phyloP scores from a whole-genome alignment of 2,329 filamentous ascomycete genomes.

The Penicillium sumatraense region DNA sequence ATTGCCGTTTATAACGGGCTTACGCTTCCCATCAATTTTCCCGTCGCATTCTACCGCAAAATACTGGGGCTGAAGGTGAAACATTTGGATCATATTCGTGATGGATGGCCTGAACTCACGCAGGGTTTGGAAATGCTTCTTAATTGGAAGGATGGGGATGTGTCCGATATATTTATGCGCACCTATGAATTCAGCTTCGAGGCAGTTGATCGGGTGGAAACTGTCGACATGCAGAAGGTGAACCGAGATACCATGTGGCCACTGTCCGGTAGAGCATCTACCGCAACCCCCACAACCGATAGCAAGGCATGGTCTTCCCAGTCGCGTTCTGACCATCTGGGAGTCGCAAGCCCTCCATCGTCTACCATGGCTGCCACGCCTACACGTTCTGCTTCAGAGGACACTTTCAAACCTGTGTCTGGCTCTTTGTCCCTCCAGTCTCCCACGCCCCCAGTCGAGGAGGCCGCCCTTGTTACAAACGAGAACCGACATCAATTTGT shows the following conservation, averaged over 20 bases:
- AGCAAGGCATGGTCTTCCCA: constrained; percentile 30
- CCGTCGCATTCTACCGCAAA: constrained; percentile 79
- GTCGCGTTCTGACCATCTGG: constrained; percentile 23
- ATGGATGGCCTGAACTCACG: constrained; percentile 84
- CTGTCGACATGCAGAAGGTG: constrained; percentile 59
- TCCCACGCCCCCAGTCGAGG: constrained; percentile 42
- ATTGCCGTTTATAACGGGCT: constrained; percentile 92
- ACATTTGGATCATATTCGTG: constrained; percentile 75
- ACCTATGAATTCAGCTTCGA: constrained; percentile 85
- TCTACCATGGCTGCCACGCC: constrained; percentile 23
- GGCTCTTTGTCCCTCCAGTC: constrained; percentile 30
- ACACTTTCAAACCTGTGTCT: constrained; percentile 27
- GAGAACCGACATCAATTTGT: constrained; percentile 79
- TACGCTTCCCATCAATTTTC: constrained; percentile 88
- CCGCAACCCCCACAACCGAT: constrained; percentile 5
- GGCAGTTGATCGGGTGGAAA: constrained; percentile 57
- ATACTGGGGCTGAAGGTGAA: constrained; percentile 72
- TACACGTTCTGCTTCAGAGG: constrained; percentile 14
- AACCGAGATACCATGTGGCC: constrained; percentile 44
- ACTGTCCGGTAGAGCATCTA: constrained; percentile 9
- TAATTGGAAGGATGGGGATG: constrained; percentile 78
- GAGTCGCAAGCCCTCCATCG: constrained; percentile 25
- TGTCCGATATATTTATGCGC: constrained; percentile 79
- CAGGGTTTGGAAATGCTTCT: constrained; percentile 74
- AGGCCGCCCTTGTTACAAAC: constrained; percentile 77